Percentiles rank a stretch among this genome's conserved stretches.
These are phyloP conservation scores for Pleurozium schreberi DNA, from an alignment of 225 moss, liverwort and hornwort species.

Conservation along the genomic window DNA sequence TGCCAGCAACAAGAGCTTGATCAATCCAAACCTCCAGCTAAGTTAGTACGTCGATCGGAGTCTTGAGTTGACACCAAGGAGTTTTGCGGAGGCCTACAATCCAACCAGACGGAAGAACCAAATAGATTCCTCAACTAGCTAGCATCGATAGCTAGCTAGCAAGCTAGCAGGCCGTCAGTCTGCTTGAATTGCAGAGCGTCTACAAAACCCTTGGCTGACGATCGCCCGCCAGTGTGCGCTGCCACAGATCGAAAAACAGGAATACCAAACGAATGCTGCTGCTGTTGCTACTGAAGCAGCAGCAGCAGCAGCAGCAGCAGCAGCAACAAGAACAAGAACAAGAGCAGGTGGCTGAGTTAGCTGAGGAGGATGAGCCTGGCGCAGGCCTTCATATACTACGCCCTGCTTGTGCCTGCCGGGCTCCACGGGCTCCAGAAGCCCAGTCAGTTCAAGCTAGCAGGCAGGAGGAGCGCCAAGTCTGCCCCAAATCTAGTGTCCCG, in stretches of 20 bases:
- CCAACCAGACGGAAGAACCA: constrained; percentile 30
- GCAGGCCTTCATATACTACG: background rate
- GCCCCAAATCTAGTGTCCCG: background rate
- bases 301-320: too few species aligned
- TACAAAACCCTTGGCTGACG: constrained; percentile 14
- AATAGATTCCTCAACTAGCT: background rate
- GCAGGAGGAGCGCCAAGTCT: background rate
- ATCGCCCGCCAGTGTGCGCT: background rate
- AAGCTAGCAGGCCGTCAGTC: background rate
- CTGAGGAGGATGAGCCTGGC: background rate
- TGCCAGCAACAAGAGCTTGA: background rate
- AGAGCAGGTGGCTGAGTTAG: background rate
- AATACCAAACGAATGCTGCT: background rate
- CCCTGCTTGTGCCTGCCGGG: background rate
- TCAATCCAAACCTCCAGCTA: background rate
- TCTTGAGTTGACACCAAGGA: background rate
- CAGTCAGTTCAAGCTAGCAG: background rate
- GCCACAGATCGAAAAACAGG: background rate
- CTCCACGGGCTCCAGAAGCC: background rate
- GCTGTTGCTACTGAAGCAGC: background rate
- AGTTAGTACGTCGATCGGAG: background rate
- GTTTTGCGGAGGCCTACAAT: constrained; percentile 50
- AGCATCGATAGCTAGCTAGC: background rate
- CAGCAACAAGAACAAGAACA: too few species aligned
- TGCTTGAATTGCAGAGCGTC: constrained; percentile 49